Evolutionary conservation across 495 filamentous ascomycete species (phyloP), one percentile per base, ranked within the genome.

Genomic region (Aspergillus sparsus): DNA sequence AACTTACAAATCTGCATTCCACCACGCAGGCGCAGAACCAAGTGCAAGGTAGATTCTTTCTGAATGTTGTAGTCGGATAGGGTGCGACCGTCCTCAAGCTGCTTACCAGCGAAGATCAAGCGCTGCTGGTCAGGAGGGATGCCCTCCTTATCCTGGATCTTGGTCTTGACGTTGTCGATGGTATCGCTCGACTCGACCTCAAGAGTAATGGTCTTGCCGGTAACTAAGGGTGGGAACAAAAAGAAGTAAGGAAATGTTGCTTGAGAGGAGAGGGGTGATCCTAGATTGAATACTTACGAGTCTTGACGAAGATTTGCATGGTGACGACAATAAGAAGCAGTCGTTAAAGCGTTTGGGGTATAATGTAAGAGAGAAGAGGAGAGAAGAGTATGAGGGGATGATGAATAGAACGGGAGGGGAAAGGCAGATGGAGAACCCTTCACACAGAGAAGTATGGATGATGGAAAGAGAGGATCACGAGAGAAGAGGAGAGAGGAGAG

Each of bases 301-400:
- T 96, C 87, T 96, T 96, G 66, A 97, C 92, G 79, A 97, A 97
- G 83, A 97, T 96, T 83, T 97, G 92, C 92, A 97, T 97, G 76
- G 61, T 77, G 70, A 42, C 50, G 51, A 64, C 34, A 53, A 55
- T 61, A 52, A 35, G 56, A 60, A 27, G 21, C 21, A 27, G 21
- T 27, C 3, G 21, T 27, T 27, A 27, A 1, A 27, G 21, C 21
- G 21, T 27, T 27, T 27, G 21, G 21, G 21, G 33, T 42, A 32
- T 41, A 51, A 37, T 27, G 57, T 32, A 36, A 39, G 16, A 33
- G 45, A 61, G 32, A 59, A 57, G 57, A 42, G 49, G 56, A 67
- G 27, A 16, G 51, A 46, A 57, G 35, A 41, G 51, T 54, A 46
- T 55, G 45, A 56, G 54, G 39, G 53, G 57, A 51, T 56, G 21